Evolutionary conservation across 2,329 filamentous ascomycete species (phyloP).

Genomic region (Cadophora sp.): DNA sequence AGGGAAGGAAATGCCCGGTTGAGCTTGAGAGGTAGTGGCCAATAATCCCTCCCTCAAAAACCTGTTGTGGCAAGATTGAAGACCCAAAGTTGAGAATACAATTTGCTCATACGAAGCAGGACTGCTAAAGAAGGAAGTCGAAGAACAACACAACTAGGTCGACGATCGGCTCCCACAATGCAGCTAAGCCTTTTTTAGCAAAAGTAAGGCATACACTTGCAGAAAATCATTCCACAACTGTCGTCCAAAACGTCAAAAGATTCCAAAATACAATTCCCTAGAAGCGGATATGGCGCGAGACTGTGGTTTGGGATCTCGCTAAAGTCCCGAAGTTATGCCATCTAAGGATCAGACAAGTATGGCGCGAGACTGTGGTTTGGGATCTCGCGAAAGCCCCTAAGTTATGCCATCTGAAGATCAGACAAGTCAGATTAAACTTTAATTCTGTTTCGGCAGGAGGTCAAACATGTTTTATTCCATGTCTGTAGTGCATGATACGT

Average conservation of each 20-base stretch:
- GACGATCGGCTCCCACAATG: background rate
- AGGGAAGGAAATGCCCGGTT: background rate
- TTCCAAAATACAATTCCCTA: too few relatives aligned
- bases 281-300: background rate
- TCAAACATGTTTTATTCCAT: constrained; percentile 5
- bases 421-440: background rate
- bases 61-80: background rate
- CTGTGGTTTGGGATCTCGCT: background rate
- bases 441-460: background rate
- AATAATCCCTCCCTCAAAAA: background rate
- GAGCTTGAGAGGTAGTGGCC: background rate
- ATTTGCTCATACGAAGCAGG: background rate
- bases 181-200: background rate
- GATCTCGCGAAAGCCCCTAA: background rate
- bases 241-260: background rate
- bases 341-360: background rate
- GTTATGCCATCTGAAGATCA: background rate
- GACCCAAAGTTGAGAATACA: background rate
- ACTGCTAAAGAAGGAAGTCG: background rate
- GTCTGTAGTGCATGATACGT: background rate
- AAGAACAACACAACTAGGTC: background rate
- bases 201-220: constrained; percentile 1
- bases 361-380: background rate
- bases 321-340: background rate
- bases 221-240: background rate